A percentile compares a stretch with the other conserved stretches of the same genome.
phyloP scores from a whole-genome alignment of 1,284 basidiomycete genomes.

The Grifola frondosa region DNA sequence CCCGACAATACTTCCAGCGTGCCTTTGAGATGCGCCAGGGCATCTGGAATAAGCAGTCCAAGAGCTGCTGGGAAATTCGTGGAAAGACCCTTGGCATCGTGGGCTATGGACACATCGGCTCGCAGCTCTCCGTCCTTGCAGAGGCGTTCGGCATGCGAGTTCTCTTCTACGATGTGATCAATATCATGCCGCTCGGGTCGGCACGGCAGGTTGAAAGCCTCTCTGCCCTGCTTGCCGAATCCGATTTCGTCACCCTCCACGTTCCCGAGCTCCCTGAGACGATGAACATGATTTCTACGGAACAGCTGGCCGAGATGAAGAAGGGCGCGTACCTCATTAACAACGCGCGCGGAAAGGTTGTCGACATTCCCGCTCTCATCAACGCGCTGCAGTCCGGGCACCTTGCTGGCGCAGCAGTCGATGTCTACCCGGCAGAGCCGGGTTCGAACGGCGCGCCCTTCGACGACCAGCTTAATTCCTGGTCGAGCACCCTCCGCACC shows the following conservation, averaged over 20 bases:
- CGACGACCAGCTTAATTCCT: slow-evolving; percentile 82
- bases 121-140: slow-evolving; percentile 95
- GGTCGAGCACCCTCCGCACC: slow-evolving; percentile 72
- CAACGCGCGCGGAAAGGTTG: slow-evolving; percentile 94
- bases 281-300: slow-evolving; percentile 85
- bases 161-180: slow-evolving; percentile 93
- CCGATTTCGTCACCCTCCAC: slow-evolving; percentile 96
- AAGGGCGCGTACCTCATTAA: slow-evolving; percentile 95
- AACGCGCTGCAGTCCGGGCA: slow-evolving; percentile 81
- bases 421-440: slow-evolving; percentile 95
- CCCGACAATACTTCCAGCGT: slow-evolving; percentile 92
- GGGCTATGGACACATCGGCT: slow-evolving; percentile 98
- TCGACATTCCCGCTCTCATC: slow-evolving; percentile 92
- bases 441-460: slow-evolving; percentile 88
- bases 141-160: slow-evolving; percentile 97
- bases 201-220: slow-evolving; percentile 89
- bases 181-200: slow-evolving; percentile 97
- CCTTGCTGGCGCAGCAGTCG: slow-evolving; percentile 91
- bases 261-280: slow-evolving; percentile 98
- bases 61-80: slow-evolving; percentile 96
- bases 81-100: slow-evolving; percentile 98
- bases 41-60: slow-evolving; percentile 99
- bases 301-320: slow-evolving; percentile 91
- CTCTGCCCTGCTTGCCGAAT: slow-evolving; percentile 70
- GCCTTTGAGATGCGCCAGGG: slow-evolving; percentile 86